Evolutionary conservation across 768 basidiomycete species (phyloP), one percentile per base, ranked within the genome.

Genomic region (Leccinum rimulosum): DNA sequence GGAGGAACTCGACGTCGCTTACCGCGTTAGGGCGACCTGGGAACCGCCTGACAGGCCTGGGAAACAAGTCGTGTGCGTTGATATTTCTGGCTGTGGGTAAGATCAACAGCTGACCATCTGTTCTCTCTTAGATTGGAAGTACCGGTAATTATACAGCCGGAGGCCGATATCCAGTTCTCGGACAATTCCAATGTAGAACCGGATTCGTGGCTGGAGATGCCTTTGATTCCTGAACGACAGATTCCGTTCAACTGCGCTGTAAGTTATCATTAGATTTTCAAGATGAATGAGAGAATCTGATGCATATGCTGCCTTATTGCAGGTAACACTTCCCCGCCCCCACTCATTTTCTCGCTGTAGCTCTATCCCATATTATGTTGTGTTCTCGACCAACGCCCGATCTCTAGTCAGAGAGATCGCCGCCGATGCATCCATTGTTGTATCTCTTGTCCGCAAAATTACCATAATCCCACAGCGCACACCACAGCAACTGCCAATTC

Each of bases 341-440:
- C 76, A 82, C 12, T 80, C 80, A 4, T 89, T 88, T 73, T 77
- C 83, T 64, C 86, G 88, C 30, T 70, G 79, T 27, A 79, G 79
- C 17, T 80, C 80, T n/a, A 81, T 91, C 60, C 83, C 88, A 12
- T 89, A 84, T 66, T 90, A 84, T 65, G 86, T 88, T 54, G 85
- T 89, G 30, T 89, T 89, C 72, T 82, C 83, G 10, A 89, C 89
- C 31, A 82, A 73, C 8, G 82, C 85, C 17, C 77, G 83, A 43
- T 86, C 84, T 17, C 73, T 89, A 33, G 80, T 84, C 10, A 80
- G 79, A 58, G 87, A 90, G 66, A 87, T 90, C 36, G 84, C 87
- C 8, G 66, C 85, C 4, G 88, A 89, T 68, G 85, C 89, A 6
- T 87, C 86, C 12, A 83, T 89, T 33, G 81, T 82, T n/a, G 82